Conservation (phyloP, 768 basidiomycete species). For the Rhodotorula paludigena region DNA sequence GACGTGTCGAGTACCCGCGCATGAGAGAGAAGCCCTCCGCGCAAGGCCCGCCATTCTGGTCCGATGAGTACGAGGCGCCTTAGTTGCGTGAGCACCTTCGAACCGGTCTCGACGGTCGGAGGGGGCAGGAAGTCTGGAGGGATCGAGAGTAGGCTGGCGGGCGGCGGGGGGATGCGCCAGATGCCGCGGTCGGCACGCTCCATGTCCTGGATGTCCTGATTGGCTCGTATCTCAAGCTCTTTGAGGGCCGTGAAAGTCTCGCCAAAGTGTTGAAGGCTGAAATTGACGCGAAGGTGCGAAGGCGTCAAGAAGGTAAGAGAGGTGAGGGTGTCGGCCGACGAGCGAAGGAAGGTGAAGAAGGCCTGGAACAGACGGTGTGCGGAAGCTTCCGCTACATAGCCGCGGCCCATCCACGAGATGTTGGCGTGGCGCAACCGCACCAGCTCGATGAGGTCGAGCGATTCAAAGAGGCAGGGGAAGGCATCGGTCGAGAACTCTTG, state of each 20-base stretch:
- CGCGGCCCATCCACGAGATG: slow-evolving; percentile 12
- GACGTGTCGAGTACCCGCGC: background rate
- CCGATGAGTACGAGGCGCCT: slow-evolving; percentile 6
- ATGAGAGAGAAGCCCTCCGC: slow-evolving; percentile 10
- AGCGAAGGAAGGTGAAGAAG: slow-evolving; percentile 4
- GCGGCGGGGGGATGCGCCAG: no score
- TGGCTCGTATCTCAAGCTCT: slow-evolving; percentile 1
- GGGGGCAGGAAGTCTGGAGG: slow-evolving; percentile 23
- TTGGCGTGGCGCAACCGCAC: background rate
- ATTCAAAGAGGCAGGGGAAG: slow-evolving; percentile 5
- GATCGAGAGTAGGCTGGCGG: no score
- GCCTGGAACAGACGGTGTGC: slow-evolving; percentile 3
- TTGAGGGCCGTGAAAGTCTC: slow-evolving; percentile 1
- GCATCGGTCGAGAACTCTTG: slow-evolving; percentile 10
- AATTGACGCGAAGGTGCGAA: slow-evolving; percentile 6
- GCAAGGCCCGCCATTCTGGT: slow-evolving; percentile 13
- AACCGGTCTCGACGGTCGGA: slow-evolving; percentile 14
- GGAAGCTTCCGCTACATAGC: background rate
- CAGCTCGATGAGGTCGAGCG: slow-evolving; percentile 8
- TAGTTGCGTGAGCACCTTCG: background rate
- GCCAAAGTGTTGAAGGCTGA: slow-evolving; percentile 6
- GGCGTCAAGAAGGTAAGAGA: slow-evolving; percentile 13
- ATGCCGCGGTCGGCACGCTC: no score
- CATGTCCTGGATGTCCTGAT: background rate
- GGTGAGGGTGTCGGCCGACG: background rate